phyloP scores from a whole-genome alignment of 768 basidiomycete species.

The Boletus huronensis region DNA sequence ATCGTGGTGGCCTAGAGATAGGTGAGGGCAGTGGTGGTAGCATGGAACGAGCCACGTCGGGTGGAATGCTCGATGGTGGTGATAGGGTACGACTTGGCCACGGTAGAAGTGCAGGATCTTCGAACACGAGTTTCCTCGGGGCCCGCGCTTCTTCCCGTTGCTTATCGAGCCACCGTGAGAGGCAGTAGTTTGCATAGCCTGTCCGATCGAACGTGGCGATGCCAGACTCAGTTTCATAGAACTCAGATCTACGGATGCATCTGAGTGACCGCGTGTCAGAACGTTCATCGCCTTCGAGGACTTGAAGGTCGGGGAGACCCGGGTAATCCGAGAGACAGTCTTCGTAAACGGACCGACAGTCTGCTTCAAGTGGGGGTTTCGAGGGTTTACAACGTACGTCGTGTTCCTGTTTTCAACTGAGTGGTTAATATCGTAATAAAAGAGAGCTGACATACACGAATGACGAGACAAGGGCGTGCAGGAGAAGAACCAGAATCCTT shows the following conservation, averaged over 20 bases:
- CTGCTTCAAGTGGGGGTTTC: slow-evolving; percentile 6
- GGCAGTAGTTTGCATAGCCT: slow-evolving; percentile 27
- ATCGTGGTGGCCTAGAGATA: slow-evolving; percentile 4
- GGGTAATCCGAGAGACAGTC: slow-evolving; percentile 26
- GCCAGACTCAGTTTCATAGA: slow-evolving; percentile 30
- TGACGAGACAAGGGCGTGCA: slow-evolving; percentile 28
- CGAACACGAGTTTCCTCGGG: slow-evolving; percentile 19
- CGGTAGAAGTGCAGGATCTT: slow-evolving; percentile 17
- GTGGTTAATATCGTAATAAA: not conserved
- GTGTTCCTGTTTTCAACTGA: slow-evolving; percentile 16
- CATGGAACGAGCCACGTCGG: not conserved
- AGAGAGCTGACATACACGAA: slow-evolving; percentile 17
- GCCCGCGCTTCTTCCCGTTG: slow-evolving; percentile 20
- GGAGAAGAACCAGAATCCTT: slow-evolving; percentile 13
- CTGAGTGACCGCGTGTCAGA: slow-evolving; percentile 3
- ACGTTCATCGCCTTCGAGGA: slow-evolving; percentile 14
- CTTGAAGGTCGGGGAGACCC: slow-evolving; percentile 14
- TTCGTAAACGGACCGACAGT: slow-evolving; percentile 27
- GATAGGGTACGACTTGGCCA: slow-evolving; percentile 20
- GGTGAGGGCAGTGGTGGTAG: not conserved
- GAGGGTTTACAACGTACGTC: not conserved
- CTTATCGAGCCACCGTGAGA: slow-evolving; percentile 27
- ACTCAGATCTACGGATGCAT: slow-evolving; percentile 19
- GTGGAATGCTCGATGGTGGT: slow-evolving; percentile 2
- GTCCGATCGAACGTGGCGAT: slow-evolving; percentile 23